phyloP scores from a whole-genome alignment of 2,329 filamentous ascomycete genomes.

The Tolypocladium sp. region DNA sequence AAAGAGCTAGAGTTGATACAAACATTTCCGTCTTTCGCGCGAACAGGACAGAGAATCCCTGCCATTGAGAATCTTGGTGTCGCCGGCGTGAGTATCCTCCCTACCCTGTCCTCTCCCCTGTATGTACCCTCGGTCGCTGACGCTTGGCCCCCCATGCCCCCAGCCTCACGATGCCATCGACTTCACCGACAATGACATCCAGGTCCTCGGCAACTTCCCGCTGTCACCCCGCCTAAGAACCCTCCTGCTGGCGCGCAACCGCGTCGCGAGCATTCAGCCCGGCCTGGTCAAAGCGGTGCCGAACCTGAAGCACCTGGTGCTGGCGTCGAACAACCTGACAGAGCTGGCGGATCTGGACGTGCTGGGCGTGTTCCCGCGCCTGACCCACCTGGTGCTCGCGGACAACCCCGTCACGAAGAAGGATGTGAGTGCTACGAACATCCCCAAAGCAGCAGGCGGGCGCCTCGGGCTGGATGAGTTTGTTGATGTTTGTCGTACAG shows the following conservation, averaged over 20 bases:
- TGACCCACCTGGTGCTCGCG: slow-evolving; percentile 73
- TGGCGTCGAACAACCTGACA: slow-evolving; percentile 71
- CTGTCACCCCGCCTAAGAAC: slow-evolving; percentile 81
- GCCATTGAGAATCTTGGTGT: slow-evolving; percentile 96
- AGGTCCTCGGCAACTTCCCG: slow-evolving; percentile 83
- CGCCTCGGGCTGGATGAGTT: not conserved
- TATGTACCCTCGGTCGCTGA: not conserved
- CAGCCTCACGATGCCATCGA: slow-evolving; percentile 95
- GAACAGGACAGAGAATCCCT: slow-evolving; percentile 93
- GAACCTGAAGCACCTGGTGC: slow-evolving; percentile 70
- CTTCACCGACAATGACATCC: slow-evolving; percentile 96
- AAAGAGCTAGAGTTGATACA: slow-evolving; percentile 70
- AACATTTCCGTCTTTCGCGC: slow-evolving; percentile 32
- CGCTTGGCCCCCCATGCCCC: not conserved
- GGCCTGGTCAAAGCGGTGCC: slow-evolving; percentile 68
- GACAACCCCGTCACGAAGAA: slow-evolving; percentile 90
- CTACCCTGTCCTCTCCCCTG: not conserved
- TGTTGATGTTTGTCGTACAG: slow-evolving; percentile 31
- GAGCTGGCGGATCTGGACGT: slow-evolving; percentile 85
- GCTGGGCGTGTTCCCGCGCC: slow-evolving; percentile 54
- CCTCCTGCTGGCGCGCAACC: slow-evolving; percentile 82
- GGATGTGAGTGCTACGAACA: slow-evolving; percentile 55
- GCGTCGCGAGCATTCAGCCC: slow-evolving; percentile 72
- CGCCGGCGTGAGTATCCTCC: slow-evolving; percentile 60
- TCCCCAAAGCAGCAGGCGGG: not conserved